phyloP scores from a whole-genome alignment of 2,329 filamentous ascomycete species.

The Sporothrix phasma region DNA sequence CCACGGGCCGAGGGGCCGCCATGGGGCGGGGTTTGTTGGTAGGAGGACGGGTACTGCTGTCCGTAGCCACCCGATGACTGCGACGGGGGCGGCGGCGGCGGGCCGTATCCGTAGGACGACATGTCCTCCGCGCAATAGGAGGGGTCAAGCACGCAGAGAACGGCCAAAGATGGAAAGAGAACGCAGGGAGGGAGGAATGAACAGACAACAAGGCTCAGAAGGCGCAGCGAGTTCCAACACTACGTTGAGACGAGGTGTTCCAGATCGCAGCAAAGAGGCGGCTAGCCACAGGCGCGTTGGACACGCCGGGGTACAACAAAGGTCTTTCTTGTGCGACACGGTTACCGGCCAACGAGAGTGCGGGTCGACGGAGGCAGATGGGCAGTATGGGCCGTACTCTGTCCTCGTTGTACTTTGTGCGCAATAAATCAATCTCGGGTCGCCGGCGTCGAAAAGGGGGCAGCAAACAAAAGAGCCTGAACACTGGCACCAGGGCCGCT shows the following conservation, averaged over 20 bases:
- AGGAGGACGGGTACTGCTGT: constrained; percentile 30
- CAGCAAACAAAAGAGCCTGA: background rate
- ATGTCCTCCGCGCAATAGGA: constrained; percentile 24
- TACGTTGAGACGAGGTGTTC: constrained; percentile 2
- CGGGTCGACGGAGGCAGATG: background rate
- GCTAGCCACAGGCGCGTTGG: background rate
- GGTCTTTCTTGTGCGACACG: background rate
- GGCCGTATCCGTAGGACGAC: constrained; percentile 45
- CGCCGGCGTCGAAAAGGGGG: background rate
- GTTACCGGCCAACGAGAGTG: background rate
- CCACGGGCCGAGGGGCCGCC: constrained; percentile 19
- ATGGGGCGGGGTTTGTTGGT: constrained; percentile 25
- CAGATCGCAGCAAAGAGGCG: background rate
- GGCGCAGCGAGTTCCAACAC: constrained; percentile 1
- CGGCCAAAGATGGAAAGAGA: background rate
- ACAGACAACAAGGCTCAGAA: background rate
- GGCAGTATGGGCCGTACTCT: too few species aligned
- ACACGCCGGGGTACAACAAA: background rate
- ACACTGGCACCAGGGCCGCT: background rate
- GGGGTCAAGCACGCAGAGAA: background rate
- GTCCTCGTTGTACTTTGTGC: background rate
- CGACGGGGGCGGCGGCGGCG: constrained; percentile 39
- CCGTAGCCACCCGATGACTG: constrained; percentile 29
- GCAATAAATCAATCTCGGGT: background rate
- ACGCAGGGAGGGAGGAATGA: background rate